Evolutionary conservation across 768 basidiomycete genomes (phyloP).

Genomic region (Suillus fuscotomentosus): DNA sequence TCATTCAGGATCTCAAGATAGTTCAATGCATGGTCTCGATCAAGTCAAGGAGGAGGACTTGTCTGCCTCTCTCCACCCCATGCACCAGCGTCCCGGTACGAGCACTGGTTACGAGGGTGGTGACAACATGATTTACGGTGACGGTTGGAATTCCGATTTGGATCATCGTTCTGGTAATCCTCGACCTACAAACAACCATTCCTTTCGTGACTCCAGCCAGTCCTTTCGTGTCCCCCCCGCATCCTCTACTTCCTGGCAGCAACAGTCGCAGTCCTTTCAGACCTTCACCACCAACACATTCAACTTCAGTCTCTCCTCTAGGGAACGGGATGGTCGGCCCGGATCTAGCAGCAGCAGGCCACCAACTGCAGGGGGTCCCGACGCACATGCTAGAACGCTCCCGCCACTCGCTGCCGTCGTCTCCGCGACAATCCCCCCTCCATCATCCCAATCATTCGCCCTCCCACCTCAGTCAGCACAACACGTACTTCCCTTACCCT

Average conservation of each 20-base stretch:
- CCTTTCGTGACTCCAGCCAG: constrained; percentile 80
- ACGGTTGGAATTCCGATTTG: constrained; percentile 38
- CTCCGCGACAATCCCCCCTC: constrained; percentile 62
- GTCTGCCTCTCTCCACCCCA: constrained; percentile 23
- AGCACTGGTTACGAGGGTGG: constrained; percentile 70
- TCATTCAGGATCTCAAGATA: constrained; percentile 19
- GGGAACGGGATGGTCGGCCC: constrained; percentile 39
- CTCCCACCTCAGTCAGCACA: constrained; percentile 41
- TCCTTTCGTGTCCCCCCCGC: constrained; percentile 71
- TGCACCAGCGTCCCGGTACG: constrained; percentile 64
- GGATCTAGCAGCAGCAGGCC: constrained; percentile 51
- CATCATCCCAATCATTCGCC: constrained; percentile 40
- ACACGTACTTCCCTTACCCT: constrained; percentile 57
- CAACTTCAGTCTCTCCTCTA: constrained; percentile 41
- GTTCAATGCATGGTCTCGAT: constrained; percentile 19
- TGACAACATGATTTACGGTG: constrained; percentile 25
- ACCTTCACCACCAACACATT: constrained; percentile 47
- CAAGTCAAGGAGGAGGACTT: constrained; percentile 45
- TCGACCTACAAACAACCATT: constrained; percentile 49
- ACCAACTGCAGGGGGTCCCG: constrained; percentile 49
- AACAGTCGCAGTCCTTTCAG: constrained; percentile 71
- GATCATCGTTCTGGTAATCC: constrained; percentile 37
- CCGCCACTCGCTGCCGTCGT: constrained; percentile 75
- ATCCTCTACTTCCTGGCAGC: constrained; percentile 37
- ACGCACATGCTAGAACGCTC: constrained; percentile 51